Evolutionary conservation across 805 yeast species (phyloP).

Genomic region (Teunomyces lycoperdinae): DNA sequence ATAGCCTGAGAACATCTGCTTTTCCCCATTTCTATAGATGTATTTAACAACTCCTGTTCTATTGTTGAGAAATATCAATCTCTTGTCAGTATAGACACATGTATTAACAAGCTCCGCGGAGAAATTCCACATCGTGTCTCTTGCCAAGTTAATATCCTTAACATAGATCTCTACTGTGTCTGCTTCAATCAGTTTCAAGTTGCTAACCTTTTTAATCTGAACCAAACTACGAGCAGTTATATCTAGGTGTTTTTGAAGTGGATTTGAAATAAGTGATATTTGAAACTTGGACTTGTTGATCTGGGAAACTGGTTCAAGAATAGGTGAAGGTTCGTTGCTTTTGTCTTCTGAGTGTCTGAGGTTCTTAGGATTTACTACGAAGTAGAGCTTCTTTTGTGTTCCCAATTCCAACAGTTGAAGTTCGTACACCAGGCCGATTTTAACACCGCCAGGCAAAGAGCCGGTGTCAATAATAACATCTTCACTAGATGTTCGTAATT

Average conservation of each 20-base stretch:
- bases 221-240: slow-evolving; percentile 69
- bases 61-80: slow-evolving; percentile 56
- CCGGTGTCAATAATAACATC: slow-evolving; percentile 62
- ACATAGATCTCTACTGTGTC: slow-evolving; percentile 81
- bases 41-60: slow-evolving; percentile 64
- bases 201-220: slow-evolving; percentile 45
- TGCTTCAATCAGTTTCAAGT: slow-evolving; percentile 53
- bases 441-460: slow-evolving; percentile 53
- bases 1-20: slow-evolving; percentile 69
- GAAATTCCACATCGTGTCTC: slow-evolving; percentile 93
- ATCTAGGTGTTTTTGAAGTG: slow-evolving; percentile 57
- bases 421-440: slow-evolving; percentile 77
- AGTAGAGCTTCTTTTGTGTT: slow-evolving; percentile 35
- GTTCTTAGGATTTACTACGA: slow-evolving; percentile 38
- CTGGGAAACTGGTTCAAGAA: slow-evolving; percentile 4
- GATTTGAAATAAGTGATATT: slow-evolving; percentile 59
- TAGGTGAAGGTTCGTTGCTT: slow-evolving; percentile 13
- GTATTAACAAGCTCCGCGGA: slow-evolving; percentile 57
- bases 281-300: slow-evolving; percentile 26
- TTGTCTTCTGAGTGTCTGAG: slow-evolving; percentile 10
- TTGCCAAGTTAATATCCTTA: slow-evolving; percentile 73
- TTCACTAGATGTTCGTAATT: slow-evolving; percentile 52
- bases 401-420: slow-evolving; percentile 44
- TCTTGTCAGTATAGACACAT: slow-evolving; percentile 68
- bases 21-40: slow-evolving; percentile 60